phyloP scores from a whole-genome alignment of 2,329 filamentous ascomycete species.

The Periconia digitata region DNA sequence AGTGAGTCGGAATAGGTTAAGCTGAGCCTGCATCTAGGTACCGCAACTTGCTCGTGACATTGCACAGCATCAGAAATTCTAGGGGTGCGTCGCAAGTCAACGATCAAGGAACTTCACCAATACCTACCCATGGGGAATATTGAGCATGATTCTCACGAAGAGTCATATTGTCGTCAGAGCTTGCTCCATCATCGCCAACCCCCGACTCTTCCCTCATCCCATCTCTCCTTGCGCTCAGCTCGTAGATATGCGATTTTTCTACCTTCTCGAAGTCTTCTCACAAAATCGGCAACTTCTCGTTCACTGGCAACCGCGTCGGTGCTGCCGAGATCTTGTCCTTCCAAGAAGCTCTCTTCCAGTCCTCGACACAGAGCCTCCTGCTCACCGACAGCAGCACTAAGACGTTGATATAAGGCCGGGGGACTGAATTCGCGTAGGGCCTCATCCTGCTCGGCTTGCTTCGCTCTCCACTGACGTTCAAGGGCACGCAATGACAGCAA shows the following conservation, averaged over 20 bases:
- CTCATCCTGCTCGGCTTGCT: conserved; percentile 85
- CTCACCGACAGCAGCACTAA: conserved; percentile 76
- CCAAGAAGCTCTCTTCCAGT: conserved; percentile 90
- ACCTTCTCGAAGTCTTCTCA: conserved; percentile 77
- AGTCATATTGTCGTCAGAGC: neutral
- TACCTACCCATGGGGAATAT: neutral
- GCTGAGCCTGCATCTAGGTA: too few relatives aligned
- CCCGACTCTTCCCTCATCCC: conserved; percentile 94
- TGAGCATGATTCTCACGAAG: neutral
- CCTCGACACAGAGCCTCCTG: conserved; percentile 79
- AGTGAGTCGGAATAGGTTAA: too few relatives aligned
- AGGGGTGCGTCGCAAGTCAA: too few relatives aligned
- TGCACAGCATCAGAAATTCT: too few relatives aligned
- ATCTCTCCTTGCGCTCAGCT: conserved; percentile 84
- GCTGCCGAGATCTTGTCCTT: conserved; percentile 53
- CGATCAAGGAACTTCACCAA: too few relatives aligned
- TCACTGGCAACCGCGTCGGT: conserved; percentile 62
- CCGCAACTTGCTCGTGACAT: too few relatives aligned
- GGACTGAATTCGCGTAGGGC: conserved; percentile 84
- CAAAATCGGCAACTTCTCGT: conserved; percentile 83
- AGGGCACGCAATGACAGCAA: conserved; percentile 81
- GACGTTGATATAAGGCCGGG: conserved; percentile 78
- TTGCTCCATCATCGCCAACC: conserved; percentile 68
- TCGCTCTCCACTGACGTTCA: conserved; percentile 88
- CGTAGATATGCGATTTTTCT: conserved; percentile 77